These are phyloP conservation scores for Coemansia aciculifera DNA, from an alignment of 192 early-diverging fungal species.

Conservation along the genomic window DNA sequence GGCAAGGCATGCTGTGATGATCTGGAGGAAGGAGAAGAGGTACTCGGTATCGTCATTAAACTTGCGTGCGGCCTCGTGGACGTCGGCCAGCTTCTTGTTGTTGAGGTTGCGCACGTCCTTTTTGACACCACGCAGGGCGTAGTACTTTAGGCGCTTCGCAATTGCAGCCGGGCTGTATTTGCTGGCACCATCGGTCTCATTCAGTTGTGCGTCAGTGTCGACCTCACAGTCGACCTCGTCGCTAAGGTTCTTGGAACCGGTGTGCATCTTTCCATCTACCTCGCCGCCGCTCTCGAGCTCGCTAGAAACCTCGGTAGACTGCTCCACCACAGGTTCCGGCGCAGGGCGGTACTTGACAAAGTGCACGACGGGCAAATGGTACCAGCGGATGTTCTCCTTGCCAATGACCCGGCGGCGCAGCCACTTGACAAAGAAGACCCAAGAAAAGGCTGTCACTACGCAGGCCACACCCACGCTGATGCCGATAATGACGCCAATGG, in stretches of 20 bases:
- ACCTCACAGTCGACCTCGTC: conserved; percentile 15
- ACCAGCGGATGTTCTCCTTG: conserved; percentile 71
- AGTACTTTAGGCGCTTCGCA: conserved; percentile 19
- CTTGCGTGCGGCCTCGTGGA: conserved; percentile 66
- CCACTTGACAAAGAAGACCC: conserved; percentile 70
- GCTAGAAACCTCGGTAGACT: conserved; percentile 24
- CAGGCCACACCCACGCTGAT: conserved; percentile 63
- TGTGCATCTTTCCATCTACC: conserved; percentile 22
- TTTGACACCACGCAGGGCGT: conserved; percentile 45
- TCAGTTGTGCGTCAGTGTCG: conserved; percentile 10
- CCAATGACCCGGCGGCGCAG: conserved; percentile 63
- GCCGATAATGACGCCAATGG: conserved; percentile 59
- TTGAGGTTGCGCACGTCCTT: conserved; percentile 59
- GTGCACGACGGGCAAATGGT: conserved; percentile 66
- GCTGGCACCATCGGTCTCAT: conserved; percentile 1
- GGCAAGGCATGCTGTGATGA: conserved; percentile 77
- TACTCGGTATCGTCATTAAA: conserved; percentile 76
- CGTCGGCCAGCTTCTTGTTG: conserved; percentile 46
- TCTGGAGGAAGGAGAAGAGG: conserved; percentile 81
- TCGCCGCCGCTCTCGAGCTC: conserved; percentile 34
- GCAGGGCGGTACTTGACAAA: conserved; percentile 58
- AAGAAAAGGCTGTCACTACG: conserved; percentile 57
- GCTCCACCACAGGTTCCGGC: conserved; percentile 23
- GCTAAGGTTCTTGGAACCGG: conserved; percentile 11
- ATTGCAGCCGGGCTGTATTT: conserved; percentile 12